Evolutionary conservation across 495 filamentous ascomycete genomes (phyloP).

Genomic region (Trichoderma virens): DNA sequence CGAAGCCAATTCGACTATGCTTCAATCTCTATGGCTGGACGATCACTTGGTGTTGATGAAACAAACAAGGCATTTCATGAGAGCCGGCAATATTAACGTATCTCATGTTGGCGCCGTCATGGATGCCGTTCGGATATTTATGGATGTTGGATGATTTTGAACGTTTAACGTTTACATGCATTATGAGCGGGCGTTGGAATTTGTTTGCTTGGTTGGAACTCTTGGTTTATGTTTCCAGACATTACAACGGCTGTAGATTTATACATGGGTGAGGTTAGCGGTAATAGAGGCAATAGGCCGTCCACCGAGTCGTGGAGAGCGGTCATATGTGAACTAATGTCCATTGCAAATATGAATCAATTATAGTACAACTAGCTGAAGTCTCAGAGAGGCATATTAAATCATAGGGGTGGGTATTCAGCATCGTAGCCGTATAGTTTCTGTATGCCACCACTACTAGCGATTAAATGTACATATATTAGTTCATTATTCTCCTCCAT

Average conservation of each 20-base stretch:
- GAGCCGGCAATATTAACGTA: background rate
- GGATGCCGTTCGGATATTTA: too few species aligned
- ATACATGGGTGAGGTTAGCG: background rate
- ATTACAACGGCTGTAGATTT: background rate
- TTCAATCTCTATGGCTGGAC: background rate
- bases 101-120: background rate
- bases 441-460: too few species aligned
- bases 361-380: too few species aligned
- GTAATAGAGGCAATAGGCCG: background rate
- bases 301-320: background rate
- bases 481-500: too few species aligned
- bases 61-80: background rate
- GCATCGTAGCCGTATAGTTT: too few species aligned
- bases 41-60: background rate
- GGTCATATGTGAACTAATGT: too few species aligned
- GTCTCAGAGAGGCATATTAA: too few species aligned
- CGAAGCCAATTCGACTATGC: constrained; percentile 11
- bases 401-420: too few species aligned
- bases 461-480: too few species aligned
- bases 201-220: background rate
- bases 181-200: constrained; percentile 5
- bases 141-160: background rate
- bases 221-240: background rate
- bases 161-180: constrained; percentile 5
- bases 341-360: too few species aligned